Conservation (phyloP, 2,329 filamentous ascomycete genomes). For the Periconia digitata region DNA sequence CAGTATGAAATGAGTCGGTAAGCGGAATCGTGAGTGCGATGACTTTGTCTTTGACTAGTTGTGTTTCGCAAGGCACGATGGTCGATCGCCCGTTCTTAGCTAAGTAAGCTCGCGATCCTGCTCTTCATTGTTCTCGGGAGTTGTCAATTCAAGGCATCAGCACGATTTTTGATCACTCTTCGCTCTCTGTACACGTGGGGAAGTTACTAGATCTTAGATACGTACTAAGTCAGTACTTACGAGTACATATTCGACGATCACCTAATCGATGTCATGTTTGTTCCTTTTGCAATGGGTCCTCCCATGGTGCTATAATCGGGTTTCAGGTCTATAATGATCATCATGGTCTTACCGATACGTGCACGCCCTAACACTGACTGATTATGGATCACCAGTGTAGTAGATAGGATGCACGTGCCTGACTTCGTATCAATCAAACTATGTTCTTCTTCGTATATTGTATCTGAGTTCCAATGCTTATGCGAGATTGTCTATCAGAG, state of each 20-base stretch:
- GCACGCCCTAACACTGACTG: constrained; percentile 4
- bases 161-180: constrained; percentile 7
- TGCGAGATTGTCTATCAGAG: constrained; percentile 1
- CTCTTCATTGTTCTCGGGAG: constrained; percentile 3
- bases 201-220: constrained; percentile 3
- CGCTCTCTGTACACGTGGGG: constrained; percentile 8
- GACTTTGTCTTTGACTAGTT: constrained; percentile 7
- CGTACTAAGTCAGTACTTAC: constrained; percentile 6
- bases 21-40: constrained; percentile 9
- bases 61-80: constrained; percentile 8
- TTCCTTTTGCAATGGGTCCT: constrained; percentile 1
- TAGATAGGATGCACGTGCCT: constrained; percentile 8
- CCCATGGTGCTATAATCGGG: constrained; percentile 5
- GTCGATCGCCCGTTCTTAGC: neutral
- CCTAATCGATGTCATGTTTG: neutral
- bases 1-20: constrained; percentile 9
- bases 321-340: constrained; percentile 5
- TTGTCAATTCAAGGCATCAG: constrained; percentile 10
- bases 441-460: constrained; percentile 4
- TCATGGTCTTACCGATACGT: constrained; percentile 6
- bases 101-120: neutral
- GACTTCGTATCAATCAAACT: constrained; percentile 6
- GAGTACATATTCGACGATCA: constrained; percentile 7
- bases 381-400: constrained; percentile 7
- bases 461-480: constrained; percentile 10